phyloP scores from a whole-genome alignment of 2,329 filamentous ascomycete species.

The Ophiostoma pallidulum region DNA sequence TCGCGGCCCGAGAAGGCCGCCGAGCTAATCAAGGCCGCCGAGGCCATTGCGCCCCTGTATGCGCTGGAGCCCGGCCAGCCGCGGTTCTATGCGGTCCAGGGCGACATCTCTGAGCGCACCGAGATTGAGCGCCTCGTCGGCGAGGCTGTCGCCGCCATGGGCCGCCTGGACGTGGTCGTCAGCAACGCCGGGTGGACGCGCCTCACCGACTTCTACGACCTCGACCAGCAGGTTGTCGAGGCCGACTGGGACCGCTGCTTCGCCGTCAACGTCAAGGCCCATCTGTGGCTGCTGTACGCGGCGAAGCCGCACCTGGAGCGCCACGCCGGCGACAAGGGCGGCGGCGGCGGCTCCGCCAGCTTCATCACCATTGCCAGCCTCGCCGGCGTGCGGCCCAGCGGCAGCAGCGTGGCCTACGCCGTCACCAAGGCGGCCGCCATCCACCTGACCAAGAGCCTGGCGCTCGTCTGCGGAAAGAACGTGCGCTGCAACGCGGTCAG shows the following conservation, averaged over 20 bases:
- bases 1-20: conserved; percentile 51
- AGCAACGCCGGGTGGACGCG: conserved; percentile 58
- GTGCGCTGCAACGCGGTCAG: conserved; percentile 50
- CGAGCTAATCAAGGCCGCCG: conserved; percentile 39
- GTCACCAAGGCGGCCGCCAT: conserved; percentile 67
- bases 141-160: conserved; percentile 49
- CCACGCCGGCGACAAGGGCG: conserved; percentile 38
- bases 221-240: conserved; percentile 45
- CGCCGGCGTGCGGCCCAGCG: conserved; percentile 53
- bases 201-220: conserved; percentile 33
- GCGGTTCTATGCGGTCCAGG: conserved; percentile 45
- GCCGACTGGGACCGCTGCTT: conserved; percentile 51
- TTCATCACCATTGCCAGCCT: conserved; percentile 57
- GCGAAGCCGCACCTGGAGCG: conserved; percentile 44
- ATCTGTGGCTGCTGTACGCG: conserved; percentile 50
- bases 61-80: background rate
- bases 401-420: conserved; percentile 57
- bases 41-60: conserved; percentile 31
- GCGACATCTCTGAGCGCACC: conserved; percentile 52
- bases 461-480: conserved; percentile 40
- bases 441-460: conserved; percentile 46
- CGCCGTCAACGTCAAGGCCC: conserved; percentile 53
- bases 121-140: conserved; percentile 52
- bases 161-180: conserved; percentile 65
- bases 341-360: conserved; percentile 35